Evolutionary conservation across 1,139 yeast genomes (phyloP).

Genomic region (Fermentozyma sake): DNA sequence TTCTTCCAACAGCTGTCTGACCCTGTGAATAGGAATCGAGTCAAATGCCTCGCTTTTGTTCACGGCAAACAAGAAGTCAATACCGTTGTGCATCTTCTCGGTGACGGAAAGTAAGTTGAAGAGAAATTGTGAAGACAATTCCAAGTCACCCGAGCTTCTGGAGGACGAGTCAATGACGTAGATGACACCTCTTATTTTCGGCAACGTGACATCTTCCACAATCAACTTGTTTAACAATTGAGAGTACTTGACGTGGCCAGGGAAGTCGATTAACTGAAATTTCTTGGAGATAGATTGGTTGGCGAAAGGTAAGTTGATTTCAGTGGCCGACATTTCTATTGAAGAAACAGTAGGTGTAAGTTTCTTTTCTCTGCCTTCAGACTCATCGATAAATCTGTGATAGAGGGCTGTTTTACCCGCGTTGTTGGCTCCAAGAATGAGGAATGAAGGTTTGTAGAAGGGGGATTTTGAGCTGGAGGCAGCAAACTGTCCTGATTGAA

Average conservation of each 20-base stretch:
- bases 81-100: slow-evolving; percentile 58
- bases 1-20: slow-evolving; percentile 53
- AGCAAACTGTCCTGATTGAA: slow-evolving; percentile 8
- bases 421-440: slow-evolving; percentile 68
- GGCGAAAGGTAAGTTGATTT: slow-evolving; percentile 32
- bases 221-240: slow-evolving; percentile 42
- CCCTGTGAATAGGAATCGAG: slow-evolving; percentile 63
- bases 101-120: slow-evolving; percentile 52
- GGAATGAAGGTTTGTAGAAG: slow-evolving; percentile 47
- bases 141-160: slow-evolving; percentile 30
- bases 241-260: slow-evolving; percentile 78
- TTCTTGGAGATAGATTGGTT: slow-evolving; percentile 26
- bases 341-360: slow-evolving; percentile 38
- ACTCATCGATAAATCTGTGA: slow-evolving; percentile 21
- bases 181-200: slow-evolving; percentile 57
- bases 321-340: slow-evolving; percentile 34
- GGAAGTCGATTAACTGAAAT: slow-evolving; percentile 66
- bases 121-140: slow-evolving; percentile 49
- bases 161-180: slow-evolving; percentile 66
- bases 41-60: slow-evolving; percentile 84
- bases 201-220: slow-evolving; percentile 40
- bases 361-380: slow-evolving; percentile 7
- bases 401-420: slow-evolving; percentile 77
- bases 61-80: slow-evolving; percentile 70
- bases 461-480: slow-evolving; percentile 13